Base-by-base conservation (phyloP, 2,329 filamentous ascomycete genomes). In the Plectosphaerella plurivora region DNA sequence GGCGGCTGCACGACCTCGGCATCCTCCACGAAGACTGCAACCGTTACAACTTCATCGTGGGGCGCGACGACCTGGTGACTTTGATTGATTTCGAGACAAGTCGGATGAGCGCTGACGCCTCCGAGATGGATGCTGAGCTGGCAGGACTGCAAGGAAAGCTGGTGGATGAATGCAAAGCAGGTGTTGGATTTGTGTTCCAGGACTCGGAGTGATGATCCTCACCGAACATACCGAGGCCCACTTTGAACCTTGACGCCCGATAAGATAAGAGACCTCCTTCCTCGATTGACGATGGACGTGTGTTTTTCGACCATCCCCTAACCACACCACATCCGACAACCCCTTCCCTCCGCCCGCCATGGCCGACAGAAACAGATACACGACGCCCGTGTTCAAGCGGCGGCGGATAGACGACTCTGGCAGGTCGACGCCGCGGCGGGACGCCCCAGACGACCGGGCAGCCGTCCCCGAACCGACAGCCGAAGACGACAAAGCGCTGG, bases 401-500 rank as follows among this genome's bases (percentile, higher is more conserved):
- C 81, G 86, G 39, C 87, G 80, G 66, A 67, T 89, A n/a, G 82
- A 89, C 58, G 63, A 63, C 35, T 56, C 57, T 20, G 58, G 67
- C 56, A 53, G 65, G 5, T 62, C 68, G 22, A 75, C 72, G 18
- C 76, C 76, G 1, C 76, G 75, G 54, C 59, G 63, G 66, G 22
- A 72, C 84, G 48, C 49, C 25, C 49, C 56, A n/a, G 50, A 67
- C 65, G 45, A 58, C 56, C 37, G 61, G 82, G 58, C 65, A 73
- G 83, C 88, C 46, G 80, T 78, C 3, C 79, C 83, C 0, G 84
- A 88, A 61, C 77, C 82, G 14, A 76, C 80, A 35, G 80, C 87
- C 39, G 83, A 89, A 55, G 89, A 95, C 57, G 81, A 84, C 16
- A 81, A 81, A 56, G 89, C 86, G 10, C 76, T 96, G 51, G 92